Base-by-base conservation (phyloP, 495 filamentous ascomycete species). In the Xylaria venustula region DNA sequence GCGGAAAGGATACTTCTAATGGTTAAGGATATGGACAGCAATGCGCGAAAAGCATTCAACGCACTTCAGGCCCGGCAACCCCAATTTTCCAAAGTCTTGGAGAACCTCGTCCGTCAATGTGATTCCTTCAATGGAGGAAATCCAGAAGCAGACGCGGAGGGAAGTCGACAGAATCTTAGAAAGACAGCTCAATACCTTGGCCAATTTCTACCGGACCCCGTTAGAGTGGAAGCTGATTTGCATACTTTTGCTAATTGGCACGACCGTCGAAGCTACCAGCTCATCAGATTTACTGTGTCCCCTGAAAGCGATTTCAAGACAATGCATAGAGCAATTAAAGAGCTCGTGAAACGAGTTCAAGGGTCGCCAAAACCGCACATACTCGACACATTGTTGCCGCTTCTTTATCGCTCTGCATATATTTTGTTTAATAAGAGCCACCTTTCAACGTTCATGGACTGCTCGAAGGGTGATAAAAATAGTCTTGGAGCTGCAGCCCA, bases 341-440 rank as follows among this genome's bases (percentile, higher is more conserved):
- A 98, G 75, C 82, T 98, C 15, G 84, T 87, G 23, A 93, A 92
- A 75, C 84, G 93, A 37, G 78, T 95, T 30, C 88, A 93, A 62
- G 62, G 65, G 25, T 70, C 73, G 36, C 73, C 74, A 11, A 77
- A 77, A 37, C 69, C 77, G 11, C 81, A 81, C 50, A 75, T 96
- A 28, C 75, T 92, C 11, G 91, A 96, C 23, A 93, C 91, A 0
- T 66, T 98, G 23, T 83, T 85, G 3, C 88, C 92, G n/a, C 79
- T 98, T 3, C 74, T 98, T 15, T 97, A 95, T 66, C 87, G 92
- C 32, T 86, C 87, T 46, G 87, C 90, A 34, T 88, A 90, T 47
- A 80, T 98, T 36, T 79, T 97, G 47, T 97, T 93, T 76, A 99
- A 98, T 76, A 87, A 88, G 60, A 97, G 92, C 69, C 93, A 98